These are phyloP conservation scores for Botryotinia globosa DNA, from an alignment of 2,329 filamentous ascomycete species.

Conservation along the genomic window DNA sequence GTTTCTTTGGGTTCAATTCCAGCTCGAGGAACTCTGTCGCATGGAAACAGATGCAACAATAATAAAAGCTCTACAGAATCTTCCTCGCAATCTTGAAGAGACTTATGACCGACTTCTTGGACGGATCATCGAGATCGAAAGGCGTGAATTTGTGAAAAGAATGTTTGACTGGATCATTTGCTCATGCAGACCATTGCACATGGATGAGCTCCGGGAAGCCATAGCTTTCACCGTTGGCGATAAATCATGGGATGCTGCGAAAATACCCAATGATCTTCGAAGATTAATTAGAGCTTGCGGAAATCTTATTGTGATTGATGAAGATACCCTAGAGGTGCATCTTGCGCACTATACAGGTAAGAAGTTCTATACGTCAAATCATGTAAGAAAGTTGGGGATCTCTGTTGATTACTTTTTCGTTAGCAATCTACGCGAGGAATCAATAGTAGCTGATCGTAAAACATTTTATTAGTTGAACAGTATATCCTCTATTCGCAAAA, in stretches of 20 bases:
- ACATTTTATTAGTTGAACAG: background rate
- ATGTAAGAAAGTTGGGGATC: background rate
- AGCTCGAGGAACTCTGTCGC: background rate
- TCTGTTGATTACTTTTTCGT: background rate
- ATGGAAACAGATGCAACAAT: constrained; percentile 23
- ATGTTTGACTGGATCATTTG: constrained; percentile 26
- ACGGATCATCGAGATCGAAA: constrained; percentile 16
- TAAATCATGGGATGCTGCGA: background rate
- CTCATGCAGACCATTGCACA: constrained; percentile 15
- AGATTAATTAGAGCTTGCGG: constrained; percentile 4
- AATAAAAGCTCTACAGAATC: constrained; percentile 15
- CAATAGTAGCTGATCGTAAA: background rate
- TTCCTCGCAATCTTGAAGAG: constrained; percentile 22
- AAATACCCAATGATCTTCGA: constrained; percentile 12
- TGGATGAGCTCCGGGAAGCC: constrained; percentile 24
- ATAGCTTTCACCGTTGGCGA: background rate
- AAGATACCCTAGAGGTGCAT: background rate
- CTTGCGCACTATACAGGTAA: constrained; percentile 4
- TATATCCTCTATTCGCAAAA: background rate
- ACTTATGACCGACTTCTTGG: constrained; percentile 25
- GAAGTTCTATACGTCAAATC: background rate
- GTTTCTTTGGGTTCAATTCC: background rate
- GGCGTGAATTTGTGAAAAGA: constrained; percentile 15
- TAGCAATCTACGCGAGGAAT: accelerated
- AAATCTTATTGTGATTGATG: background rate